phyloP scores from a whole-genome alignment of 495 filamentous ascomycete genomes.

The Aspergillus leporis region DNA sequence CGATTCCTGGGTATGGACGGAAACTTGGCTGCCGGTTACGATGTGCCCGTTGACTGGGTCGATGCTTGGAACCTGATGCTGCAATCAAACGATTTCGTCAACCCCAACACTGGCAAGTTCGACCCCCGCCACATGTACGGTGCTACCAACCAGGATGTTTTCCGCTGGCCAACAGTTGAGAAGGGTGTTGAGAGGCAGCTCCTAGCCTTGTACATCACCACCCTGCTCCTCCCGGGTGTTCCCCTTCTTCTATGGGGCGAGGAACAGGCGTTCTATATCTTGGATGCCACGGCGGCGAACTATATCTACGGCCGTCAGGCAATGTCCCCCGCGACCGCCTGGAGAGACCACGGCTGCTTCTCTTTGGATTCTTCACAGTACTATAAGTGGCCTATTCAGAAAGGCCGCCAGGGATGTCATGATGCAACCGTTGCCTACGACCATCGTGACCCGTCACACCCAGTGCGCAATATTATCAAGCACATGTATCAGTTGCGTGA shows the following conservation, averaged over 20 bases:
- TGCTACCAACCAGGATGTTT: conserved; percentile 73
- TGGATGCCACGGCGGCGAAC: conserved; percentile 66
- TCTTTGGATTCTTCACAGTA: conserved; percentile 55
- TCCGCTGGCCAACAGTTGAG: conserved; percentile 68
- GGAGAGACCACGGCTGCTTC: conserved; percentile 72
- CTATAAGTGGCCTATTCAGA: conserved; percentile 57
- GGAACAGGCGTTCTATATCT: conserved; percentile 66
- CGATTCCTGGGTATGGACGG: conserved; percentile 67
- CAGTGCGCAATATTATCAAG: conserved; percentile 65
- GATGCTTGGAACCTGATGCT: conserved; percentile 60
- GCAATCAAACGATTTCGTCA: conserved; percentile 61
- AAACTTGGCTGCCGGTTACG: conserved; percentile 57
- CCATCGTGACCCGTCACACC: conserved; percentile 69
- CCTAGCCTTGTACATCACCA: conserved; percentile 62
- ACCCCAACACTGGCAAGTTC: conserved; percentile 63
- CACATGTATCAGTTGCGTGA: conserved; percentile 64
- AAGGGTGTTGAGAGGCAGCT: conserved; percentile 61
- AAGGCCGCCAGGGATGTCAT: conserved; percentile 56
- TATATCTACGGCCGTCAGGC: conserved; percentile 71
- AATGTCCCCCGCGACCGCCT: conserved; percentile 64
- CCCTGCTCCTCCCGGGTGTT: conserved; percentile 63
- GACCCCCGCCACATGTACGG: conserved; percentile 73
- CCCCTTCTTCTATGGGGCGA: conserved; percentile 68
- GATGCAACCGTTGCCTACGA: conserved; percentile 60
- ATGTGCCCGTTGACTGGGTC: conserved; percentile 59